A percentile compares a stretch with the other conserved stretches of the same genome.
Evolutionary conservation across 2,329 filamentous ascomycete genomes (phyloP).

Genomic region (Penicillium sp.): DNA sequence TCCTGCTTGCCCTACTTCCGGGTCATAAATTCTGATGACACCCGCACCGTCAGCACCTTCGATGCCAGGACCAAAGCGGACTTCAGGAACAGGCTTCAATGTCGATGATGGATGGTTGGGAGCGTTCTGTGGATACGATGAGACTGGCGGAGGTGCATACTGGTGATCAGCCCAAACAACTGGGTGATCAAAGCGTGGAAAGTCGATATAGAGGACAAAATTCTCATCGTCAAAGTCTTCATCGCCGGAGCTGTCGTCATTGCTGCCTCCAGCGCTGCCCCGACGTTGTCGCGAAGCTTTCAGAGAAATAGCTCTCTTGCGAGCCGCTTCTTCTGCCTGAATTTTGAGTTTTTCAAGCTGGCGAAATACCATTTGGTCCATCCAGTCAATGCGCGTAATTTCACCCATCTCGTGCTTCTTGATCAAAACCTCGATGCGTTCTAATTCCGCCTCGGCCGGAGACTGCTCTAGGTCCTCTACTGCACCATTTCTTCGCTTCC

Average conservation of each 20-base stretch:
- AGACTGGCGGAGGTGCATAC: constrained; percentile 78
- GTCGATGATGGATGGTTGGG: constrained; percentile 62
- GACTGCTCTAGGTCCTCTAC: constrained; percentile 44
- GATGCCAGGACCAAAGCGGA: constrained; percentile 85
- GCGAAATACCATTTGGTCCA: constrained; percentile 89
- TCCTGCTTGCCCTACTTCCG: constrained; percentile 79
- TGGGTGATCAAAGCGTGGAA: constrained; percentile 91
- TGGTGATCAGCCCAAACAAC: constrained; percentile 93
- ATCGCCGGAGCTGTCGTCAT: constrained; percentile 36
- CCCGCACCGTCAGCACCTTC: constrained; percentile 55
- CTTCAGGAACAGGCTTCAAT: constrained; percentile 75
- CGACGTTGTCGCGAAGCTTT: constrained; percentile 21
- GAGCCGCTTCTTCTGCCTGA: constrained; percentile 58
- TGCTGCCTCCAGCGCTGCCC: constrained; percentile 20
- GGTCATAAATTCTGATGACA: constrained; percentile 83
- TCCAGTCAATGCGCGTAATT: constrained; percentile 86
- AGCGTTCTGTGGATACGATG: constrained; percentile 61
- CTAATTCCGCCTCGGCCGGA: constrained; percentile 78
- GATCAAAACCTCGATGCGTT: constrained; percentile 79
- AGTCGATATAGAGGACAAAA: constrained; percentile 82
- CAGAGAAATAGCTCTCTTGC: constrained; percentile 46
- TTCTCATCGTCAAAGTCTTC: constrained; percentile 51
- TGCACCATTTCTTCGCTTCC: constrained; percentile 42
- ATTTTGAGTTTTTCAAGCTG: constrained; percentile 73
- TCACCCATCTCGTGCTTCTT: constrained; percentile 99